These are phyloP conservation scores for Camillea tinctor DNA, from an alignment of 2,329 filamentous ascomycete genomes.

Conservation along the genomic window DNA sequence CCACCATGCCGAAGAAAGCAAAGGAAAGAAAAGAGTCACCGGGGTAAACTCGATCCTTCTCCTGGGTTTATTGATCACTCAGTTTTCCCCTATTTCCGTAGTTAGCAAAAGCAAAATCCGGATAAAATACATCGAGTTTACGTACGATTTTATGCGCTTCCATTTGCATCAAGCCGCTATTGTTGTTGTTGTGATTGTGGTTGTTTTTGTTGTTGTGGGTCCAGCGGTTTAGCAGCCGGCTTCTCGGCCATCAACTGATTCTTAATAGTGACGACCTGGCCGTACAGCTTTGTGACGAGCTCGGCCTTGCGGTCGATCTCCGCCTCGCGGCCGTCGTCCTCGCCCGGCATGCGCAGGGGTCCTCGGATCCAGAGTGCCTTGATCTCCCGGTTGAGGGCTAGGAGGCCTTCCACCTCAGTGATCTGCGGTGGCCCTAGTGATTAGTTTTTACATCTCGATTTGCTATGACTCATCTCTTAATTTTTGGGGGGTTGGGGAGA, in stretches of 20 bases:
- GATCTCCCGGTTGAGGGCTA: constrained; percentile 46
- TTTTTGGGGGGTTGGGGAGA: background rate
- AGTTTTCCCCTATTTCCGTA: too few species aligned
- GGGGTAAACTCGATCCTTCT: too few species aligned
- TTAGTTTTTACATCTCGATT: background rate
- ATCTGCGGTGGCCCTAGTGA: constrained; percentile 29
- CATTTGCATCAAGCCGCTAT: background rate
- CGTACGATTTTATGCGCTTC: background rate
- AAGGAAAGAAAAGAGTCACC: too few species aligned
- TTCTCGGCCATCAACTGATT: constrained; percentile 6
- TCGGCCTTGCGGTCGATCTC: constrained; percentile 38
- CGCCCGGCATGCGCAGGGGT: constrained; percentile 42
- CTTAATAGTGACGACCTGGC: constrained; percentile 28
- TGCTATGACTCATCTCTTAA: background rate
- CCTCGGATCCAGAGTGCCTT: constrained; percentile 52
- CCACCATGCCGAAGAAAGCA: too few species aligned
- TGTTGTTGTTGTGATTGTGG: background rate
- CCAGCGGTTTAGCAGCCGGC: background rate
- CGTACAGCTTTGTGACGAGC: constrained; percentile 34
- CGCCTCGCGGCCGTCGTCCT: constrained; percentile 38
- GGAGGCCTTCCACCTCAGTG: constrained; percentile 43
- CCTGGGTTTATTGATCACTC: too few species aligned
- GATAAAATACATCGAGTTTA: too few species aligned
- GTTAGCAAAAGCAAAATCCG: too few species aligned
- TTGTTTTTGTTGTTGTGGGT: background rate